Base-by-base conservation (phyloP, 2,329 filamentous ascomycete genomes). In the Colletotrichum godetiae region DNA sequence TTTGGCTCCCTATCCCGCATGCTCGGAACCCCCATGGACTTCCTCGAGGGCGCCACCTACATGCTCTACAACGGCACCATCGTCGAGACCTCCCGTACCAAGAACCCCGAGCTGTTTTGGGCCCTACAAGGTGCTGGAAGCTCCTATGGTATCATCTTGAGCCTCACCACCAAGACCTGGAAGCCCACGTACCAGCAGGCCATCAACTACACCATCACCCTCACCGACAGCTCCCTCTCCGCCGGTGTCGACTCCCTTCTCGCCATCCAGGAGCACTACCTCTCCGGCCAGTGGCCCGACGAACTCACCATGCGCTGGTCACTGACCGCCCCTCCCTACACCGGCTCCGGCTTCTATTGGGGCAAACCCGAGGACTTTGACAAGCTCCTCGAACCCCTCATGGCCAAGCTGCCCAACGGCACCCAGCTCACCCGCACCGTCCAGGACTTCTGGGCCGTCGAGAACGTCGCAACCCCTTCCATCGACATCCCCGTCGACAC, bases 31-130 rank as follows among this genome's bases (percentile, higher is more conserved):
- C 74, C 74, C 13, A 72, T 74, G 68, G 74, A 75, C 31, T 72
- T 42, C 60, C 60, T 75, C n/a, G 59, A 68, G 10, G 55, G 63
- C n/a, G 74, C 65, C 27, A 68, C 68, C 5, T 75, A 75, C 58
- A 75, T 75, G 74, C 74, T 75, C 15, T 75, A 74, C 61, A 75
- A 75, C 74, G 74, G 74, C 13, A 75, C 74, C 56, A 31, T 75
- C 12, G 72, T 60, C 19, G 42, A 73, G 42, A 63, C 70, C 42
- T 72, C 69, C 33, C 65, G 69, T 31, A 71, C 70, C 46, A 49
- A 73, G 66, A 72, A 74, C 49, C 71, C 74, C 12, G 74, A 75
- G 33, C 74, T 74, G 24, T 73, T 75, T 61, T 75, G 74, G 74
- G 74, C 74, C n/a, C 63, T 73, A 15, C 67, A 75, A 72, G 74